Evolutionary conservation across 2,329 filamentous ascomycete species (phyloP).

Genomic region (Colletotrichum chrysophilum): DNA sequence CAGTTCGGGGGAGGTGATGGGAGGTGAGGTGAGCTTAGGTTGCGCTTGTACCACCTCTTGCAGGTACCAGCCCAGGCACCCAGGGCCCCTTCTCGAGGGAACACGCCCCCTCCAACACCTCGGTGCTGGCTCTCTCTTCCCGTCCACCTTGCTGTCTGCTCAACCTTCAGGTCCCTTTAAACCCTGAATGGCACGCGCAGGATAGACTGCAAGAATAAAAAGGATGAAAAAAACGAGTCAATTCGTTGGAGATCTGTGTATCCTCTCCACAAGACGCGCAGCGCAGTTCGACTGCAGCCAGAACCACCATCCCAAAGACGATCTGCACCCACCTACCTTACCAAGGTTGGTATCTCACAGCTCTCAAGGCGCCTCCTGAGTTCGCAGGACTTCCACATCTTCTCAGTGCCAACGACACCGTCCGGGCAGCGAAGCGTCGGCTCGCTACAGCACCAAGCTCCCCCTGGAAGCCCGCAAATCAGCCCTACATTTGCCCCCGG

Average conservation of each 20-base stretch:
- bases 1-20: not conserved
- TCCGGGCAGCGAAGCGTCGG: not conserved
- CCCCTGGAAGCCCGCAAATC: slow-evolving; percentile 15
- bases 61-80: not conserved
- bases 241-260: not conserved
- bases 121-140: not conserved
- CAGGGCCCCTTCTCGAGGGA: not conserved
- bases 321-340: not conserved
- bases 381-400: not conserved
- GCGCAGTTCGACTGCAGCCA: not conserved
- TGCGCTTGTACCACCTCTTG: slow-evolving; percentile 14
- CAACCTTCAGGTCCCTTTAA: not conserved
- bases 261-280: not conserved
- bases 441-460: slow-evolving; percentile 12
- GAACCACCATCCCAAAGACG: not conserved
- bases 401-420: not conserved
- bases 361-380: not conserved
- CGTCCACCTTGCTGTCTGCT: not conserved
- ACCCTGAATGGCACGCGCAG: not conserved
- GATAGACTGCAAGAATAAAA: not conserved
- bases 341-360: not conserved
- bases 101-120: slow-evolving; percentile 12
- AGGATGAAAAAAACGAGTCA: not conserved
- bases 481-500: slow-evolving; percentile 11
- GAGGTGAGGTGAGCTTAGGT: not conserved